Base-by-base conservation (phyloP, 495 filamentous ascomycete genomes). In the Tuber brumale region DNA sequence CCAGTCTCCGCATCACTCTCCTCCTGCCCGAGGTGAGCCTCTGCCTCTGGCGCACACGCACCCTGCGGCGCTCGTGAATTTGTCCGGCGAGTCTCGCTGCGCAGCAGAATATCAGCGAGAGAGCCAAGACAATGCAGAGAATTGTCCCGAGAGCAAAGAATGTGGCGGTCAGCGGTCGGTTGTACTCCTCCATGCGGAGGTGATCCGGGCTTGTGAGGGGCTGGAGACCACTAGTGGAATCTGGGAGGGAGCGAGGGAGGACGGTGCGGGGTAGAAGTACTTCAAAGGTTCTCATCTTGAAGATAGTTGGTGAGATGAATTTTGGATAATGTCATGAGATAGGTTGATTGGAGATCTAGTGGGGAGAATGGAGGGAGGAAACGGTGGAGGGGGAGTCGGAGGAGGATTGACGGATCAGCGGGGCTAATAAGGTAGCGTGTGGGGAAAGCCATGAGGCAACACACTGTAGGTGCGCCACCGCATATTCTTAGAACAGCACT, bases 1-100 rank as follows among this genome's bases (percentile, higher is more conserved):
- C 76, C 16, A 79, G 42, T 61, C 75, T 72, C n/a, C 72, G 72
- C 69, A 51, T 27, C 10, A 79, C 44, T 12, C 57, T 72, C n/a
- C 43, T 61, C 7, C 69, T 51, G 2, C 72, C 69, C 57, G 16
- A 18, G 0, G 51, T 27, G n/a, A 27, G 51, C 5, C 31, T 18
- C 57, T 35, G 57, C 57, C 57, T 19, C 0, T 66, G 27, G 16
- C 57, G 57, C 57, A 31, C 12, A n/a, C 51, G 51, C 51, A 27
- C n/a, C 51, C n/a, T 61, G 10, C n/a, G n/a, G n/a, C n/a, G n/a
- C n/a, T 14, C 51, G 51, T 61, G 51, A 61, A 27, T 61, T 27
- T 9, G n/a, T 6, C 57, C 57, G 4, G 27, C 57, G 7, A 66
- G 31, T 18, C 27, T 66, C 27, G 57, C 57, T 35, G 57, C 57